Evolutionary conservation across 495 filamentous ascomycete species (phyloP), one percentile per base, ranked within the genome.

Genomic region (Penicillium steckii): DNA sequence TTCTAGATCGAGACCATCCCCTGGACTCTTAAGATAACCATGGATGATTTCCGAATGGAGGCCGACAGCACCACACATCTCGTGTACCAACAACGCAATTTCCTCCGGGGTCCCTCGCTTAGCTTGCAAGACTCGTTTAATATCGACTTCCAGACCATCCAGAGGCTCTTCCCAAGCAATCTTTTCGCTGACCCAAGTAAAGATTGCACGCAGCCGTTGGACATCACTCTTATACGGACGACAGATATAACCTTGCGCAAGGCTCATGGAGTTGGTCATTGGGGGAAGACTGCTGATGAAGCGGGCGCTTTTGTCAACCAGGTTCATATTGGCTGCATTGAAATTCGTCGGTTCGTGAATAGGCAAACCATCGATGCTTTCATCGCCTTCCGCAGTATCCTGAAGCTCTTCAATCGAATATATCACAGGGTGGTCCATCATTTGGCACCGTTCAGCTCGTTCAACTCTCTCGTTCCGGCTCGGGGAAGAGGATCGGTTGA

Each of bases 101-200:
- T 99, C 94, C 65, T 95, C 82, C n/a, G 91, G 83, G 59, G 86
- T 94, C 8, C 86, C 94, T 50, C 95, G 78, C 62, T 87, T 90
- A 22, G 81, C 85, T 50, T 93, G 89, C 35, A 99, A 81, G 2
- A 96, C 89, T 44, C 87, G 78, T 51, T 87, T 80, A 10, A 89
- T 82, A 62, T 99, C 91, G 19, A 96, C 77, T n/a, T 70, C 66
- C 13, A 79, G 73, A 12, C 81, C 82, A 60, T 95, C 91, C 53
- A 89, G 89, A 40, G 90, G 89, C 60, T 96, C 91, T 64, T 99
- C 94, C 93, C 94, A 99, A n/a, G 81, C 81, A 44, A 99, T 84
- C 62, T 94, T 94, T 65, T 97, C 94, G 17, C 91, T 83, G 23
- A 96, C 89, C 92, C 93, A 99, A 8, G 87, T 96, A 62, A 96